phyloP scores from a whole-genome alignment of 768 basidiomycete species.

The Podaxis sp. region DNA sequence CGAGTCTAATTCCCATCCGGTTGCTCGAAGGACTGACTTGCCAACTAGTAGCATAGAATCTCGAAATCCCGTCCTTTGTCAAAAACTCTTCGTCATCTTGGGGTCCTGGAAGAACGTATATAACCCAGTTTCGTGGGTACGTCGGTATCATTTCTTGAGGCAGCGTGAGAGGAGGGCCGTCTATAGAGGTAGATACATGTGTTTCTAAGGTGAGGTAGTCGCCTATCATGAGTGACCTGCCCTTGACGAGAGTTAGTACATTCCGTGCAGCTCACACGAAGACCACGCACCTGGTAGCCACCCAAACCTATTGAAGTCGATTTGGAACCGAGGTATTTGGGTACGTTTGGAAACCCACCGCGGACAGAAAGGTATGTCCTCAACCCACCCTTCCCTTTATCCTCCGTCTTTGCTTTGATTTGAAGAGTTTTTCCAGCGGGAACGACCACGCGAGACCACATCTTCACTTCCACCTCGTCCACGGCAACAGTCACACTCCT shows the following conservation, averaged over 20 bases:
- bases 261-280: not conserved
- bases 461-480: conserved; percentile 34
- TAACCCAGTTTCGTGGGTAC: conserved; percentile 49
- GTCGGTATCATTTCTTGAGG: conserved; percentile 35
- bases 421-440: conserved; percentile 43
- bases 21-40: conserved; percentile 57
- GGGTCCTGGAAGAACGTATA: conserved; percentile 61
- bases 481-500: conserved; percentile 42
- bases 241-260: conserved; percentile 30
- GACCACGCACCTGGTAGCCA: conserved; percentile 50
- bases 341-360: conserved; percentile 61
- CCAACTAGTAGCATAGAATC: conserved; percentile 56
- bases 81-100: conserved; percentile 61
- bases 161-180: conserved; percentile 22
- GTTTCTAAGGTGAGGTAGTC: conserved; percentile 47
- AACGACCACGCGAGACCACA: conserved; percentile 52
- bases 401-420: conserved; percentile 31
- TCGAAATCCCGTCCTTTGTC: conserved; percentile 42
- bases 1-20: conserved; percentile 63
- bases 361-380: conserved; percentile 55
- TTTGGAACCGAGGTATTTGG: conserved; percentile 61
- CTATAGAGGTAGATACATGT: conserved; percentile 22
- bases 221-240: conserved; percentile 48
- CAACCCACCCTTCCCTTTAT: conserved; percentile 37
- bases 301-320: conserved; percentile 64